Base-by-base conservation (phyloP, 345 rosid genomes). In the Toxicodendron radicans region DNA sequence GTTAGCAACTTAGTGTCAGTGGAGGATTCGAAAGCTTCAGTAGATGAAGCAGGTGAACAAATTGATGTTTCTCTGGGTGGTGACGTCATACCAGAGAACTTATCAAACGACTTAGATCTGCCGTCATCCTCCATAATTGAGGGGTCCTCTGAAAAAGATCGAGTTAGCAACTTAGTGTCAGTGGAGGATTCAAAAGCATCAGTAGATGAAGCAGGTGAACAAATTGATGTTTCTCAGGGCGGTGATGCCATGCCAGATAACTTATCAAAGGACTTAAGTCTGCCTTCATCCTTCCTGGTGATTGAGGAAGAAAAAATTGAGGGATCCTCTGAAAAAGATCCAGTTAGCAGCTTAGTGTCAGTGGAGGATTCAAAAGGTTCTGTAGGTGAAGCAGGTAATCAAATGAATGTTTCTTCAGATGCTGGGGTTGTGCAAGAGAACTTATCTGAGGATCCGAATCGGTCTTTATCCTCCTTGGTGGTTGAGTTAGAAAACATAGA, bases 201-300 rank as follows among this genome's bases (percentile, higher is more conserved):
- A 49, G 77, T 49, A 35, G 74, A 56, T 30, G 75, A 33, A 58
- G 61, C 33, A 24, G 67, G 46, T 52, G 72, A 63, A 12, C 21
- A 66, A 54, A 41, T 62, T 7, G 67, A 70, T 71, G 52, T 43
- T 27, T 67, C 70, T 59, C 64, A 64, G 62, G 79, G 33, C 56
- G 77, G 75, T 78, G 85, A 10, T 38, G 12, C 27, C 58, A 72
- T 68, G 46, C 49, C 71, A 51, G 76, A 70, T 76, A 64, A 61
- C 64, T 20, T 57, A 18, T 64, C 62, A 69, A 73, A 76, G 27
- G 75, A 69, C 30, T 38, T 18, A 45, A 73, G 32, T 72, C 41
- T 35, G 45, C 65, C 78, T 76, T 58, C 72, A 33, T 74, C 78
- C 14, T 68, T 73, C 13, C 48, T 57, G 30, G 58, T 41, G 30